Base-by-base conservation (phyloP, 2,329 filamentous ascomycete species). In the Trichoderma sp. region DNA sequence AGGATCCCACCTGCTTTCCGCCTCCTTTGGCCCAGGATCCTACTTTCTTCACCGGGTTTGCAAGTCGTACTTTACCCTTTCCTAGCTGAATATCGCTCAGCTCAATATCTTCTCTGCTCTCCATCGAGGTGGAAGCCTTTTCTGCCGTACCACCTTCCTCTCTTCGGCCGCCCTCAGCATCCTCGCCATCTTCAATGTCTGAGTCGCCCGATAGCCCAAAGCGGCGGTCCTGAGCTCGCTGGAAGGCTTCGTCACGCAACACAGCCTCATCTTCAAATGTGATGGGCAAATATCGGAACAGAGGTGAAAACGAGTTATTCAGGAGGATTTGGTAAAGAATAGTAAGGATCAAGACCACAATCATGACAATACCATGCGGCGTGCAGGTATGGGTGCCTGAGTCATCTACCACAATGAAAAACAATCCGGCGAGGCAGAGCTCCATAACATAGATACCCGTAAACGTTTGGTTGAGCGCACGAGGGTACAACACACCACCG, bases 401-500 rank as follows among this genome's bases (percentile, higher is more conserved):
- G 1, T 87, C 84, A 72, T 94, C 87, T 47, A 84, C 79, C 3
- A 92, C 89, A 26, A 97, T 85, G 82, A 98, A 94, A 82, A 98
- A 98, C 26, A 98, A 85, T 43, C 95, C 96, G 58, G 97, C 91
- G 70, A 98, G 86, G 76, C 92, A 95, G 3, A 98, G 85, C 78
- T 98, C 94, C 91, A 99, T 96, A 73, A 98, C 90, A 77, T 99
- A 99, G 0, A 99, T 84, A 0, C 96, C 96, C 0, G 94, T 96
- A 78, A 99, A 98, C 0, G 96, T 92, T 79, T 98, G 95, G 78
- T 98, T 98, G 82, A 98, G 93, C 1, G 96, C 96, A 43, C 91
- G 89, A 0, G 96, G 96, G 77, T 97, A 99, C 66, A 98, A 84
- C 1, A 98, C 87, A 57, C 96, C 96, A 53, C 96, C 96, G 0